These are phyloP conservation scores for Plicaturopsis crispa DNA, from an alignment of 768 basidiomycete species.

Conservation along the genomic window DNA sequence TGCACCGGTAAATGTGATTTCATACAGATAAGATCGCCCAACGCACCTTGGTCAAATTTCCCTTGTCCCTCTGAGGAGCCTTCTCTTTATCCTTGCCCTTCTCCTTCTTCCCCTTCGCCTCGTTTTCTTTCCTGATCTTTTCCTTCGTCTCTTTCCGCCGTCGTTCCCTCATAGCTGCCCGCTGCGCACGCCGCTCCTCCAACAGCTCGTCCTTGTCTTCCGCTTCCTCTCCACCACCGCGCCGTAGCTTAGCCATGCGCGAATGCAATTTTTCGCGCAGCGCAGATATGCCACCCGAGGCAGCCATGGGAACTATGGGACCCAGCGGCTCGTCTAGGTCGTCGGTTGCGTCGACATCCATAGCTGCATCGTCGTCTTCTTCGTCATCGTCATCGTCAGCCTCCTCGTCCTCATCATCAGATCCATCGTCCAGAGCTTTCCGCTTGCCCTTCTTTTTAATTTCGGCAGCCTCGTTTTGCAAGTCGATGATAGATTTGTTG, in stretches of 20 bases:
- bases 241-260: slow-evolving; percentile 64
- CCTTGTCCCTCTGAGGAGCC: slow-evolving; percentile 26
- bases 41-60: slow-evolving; percentile 46
- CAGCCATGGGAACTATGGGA: slow-evolving; percentile 56
- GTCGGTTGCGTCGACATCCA: slow-evolving; percentile 33
- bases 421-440: slow-evolving; percentile 26
- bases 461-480: slow-evolving; percentile 48
- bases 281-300: slow-evolving; percentile 48
- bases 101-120: slow-evolving; percentile 41
- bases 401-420: slow-evolving; percentile 23
- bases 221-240: slow-evolving; percentile 34
- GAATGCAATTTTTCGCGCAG: slow-evolving; percentile 71
- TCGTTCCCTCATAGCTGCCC: slow-evolving; percentile 79
- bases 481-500: slow-evolving; percentile 63
- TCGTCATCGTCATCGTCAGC: slow-evolving; percentile 23
- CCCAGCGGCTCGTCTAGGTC: slow-evolving; percentile 20
- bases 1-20: slow-evolving; percentile 3
- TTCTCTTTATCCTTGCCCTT: slow-evolving; percentile 40
- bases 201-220: slow-evolving; percentile 75
- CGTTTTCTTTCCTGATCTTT: slow-evolving; percentile 63
- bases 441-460: slow-evolving; percentile 39
- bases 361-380: slow-evolving; percentile 22
- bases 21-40: slow-evolving; percentile 1
- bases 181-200: slow-evolving; percentile 68
- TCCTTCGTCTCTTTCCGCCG: slow-evolving; percentile 82